Base-by-base conservation (phyloP, 2,329 filamentous ascomycete species). In the Colletotrichum sp. region DNA sequence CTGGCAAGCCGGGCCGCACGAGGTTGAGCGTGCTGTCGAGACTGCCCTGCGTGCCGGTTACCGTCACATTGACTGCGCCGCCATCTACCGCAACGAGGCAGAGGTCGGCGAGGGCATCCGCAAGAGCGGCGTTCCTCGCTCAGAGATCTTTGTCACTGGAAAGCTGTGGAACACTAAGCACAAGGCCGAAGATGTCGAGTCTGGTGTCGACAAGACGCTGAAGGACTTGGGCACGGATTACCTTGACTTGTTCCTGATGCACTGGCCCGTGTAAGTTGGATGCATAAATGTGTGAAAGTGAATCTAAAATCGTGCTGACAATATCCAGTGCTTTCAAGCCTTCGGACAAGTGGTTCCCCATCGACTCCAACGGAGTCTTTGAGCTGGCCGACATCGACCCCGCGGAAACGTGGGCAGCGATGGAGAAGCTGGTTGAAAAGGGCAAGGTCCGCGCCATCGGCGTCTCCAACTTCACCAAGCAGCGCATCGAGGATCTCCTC, bases 141-240 rank as follows among this genome's bases (percentile, higher is more conserved):
- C 81, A 18, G 83, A 87, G 5, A 83, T 89, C 64, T 86, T 89
- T 82, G 85, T 91, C 69, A 92, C 91, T n/a, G 89, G 88, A 77
- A 93, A 93, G 84, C 85, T 92, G 15, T 93, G 90, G 90, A 92
- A 92, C 83, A 90, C 86, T 15, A 84, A 88, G 55, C 89, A 91
- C 79, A 82, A 85, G 69, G 85, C 87, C 2, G 84, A 88, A 52
- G 84, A 90, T 73, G 86, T 91, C 44, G 87, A 88, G 79, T 82
- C 84, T 69, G 88, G 86, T 4, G 81, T 91, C 21, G 83, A 90
- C 77, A 84, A 85, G 79, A 88, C 88, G 1, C 82, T 91, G 52
- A 82, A 85, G 72, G 88, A 90, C 72, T 84, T 91, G 13, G 85
- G 87, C 52, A 87, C 87, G 1, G 88, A 89, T 76, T 91, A 91